phyloP scores from a whole-genome alignment of 495 filamentous ascomycete genomes.

The Cercophora sp. region DNA sequence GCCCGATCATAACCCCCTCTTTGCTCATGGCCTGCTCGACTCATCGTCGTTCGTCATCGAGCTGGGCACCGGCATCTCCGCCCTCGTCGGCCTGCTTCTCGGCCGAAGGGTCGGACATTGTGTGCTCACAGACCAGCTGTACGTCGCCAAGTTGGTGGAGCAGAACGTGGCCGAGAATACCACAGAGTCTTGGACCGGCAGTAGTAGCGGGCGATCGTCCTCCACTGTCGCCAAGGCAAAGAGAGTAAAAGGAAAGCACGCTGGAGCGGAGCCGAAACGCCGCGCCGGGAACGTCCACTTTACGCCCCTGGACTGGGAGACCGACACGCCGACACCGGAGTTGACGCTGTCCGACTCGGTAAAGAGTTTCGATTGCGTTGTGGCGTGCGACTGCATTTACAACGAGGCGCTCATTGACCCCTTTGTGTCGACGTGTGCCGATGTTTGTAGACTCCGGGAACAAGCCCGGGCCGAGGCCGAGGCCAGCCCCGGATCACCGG shows the following conservation, averaged over 20 bases:
- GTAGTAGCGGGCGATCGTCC: background rate
- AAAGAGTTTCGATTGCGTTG: slow-evolving; percentile 55
- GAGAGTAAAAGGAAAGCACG: background rate
- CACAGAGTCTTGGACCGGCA: too few relatives aligned
- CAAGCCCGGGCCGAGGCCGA: background rate
- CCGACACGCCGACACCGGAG: slow-evolving; percentile 39
- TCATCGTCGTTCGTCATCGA: slow-evolving; percentile 63
- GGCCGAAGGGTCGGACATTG: slow-evolving; percentile 60
- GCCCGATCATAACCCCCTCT: slow-evolving; percentile 59
- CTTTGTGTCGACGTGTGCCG: slow-evolving; percentile 79
- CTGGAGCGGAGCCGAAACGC: background rate
- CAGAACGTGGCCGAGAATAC: slow-evolving; percentile 74
- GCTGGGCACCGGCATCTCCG: slow-evolving; percentile 83
- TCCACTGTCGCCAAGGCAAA: slow-evolving; percentile 2
- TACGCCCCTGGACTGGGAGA: slow-evolving; percentile 68
- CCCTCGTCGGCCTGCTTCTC: slow-evolving; percentile 64
- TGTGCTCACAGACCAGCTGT: slow-evolving; percentile 83
- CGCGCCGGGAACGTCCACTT: slow-evolving; percentile 35
- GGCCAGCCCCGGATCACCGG: background rate
- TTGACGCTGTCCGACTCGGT: slow-evolving; percentile 27
- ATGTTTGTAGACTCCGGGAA: slow-evolving; percentile 60
- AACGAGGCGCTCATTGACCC: slow-evolving; percentile 79
- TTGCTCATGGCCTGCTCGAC: slow-evolving; percentile 51
- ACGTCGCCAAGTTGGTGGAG: slow-evolving; percentile 68
- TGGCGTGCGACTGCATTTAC: slow-evolving; percentile 89